Conservation (phyloP, 805 yeast genomes). For the Wickerhamomyces rabaulensis region DNA sequence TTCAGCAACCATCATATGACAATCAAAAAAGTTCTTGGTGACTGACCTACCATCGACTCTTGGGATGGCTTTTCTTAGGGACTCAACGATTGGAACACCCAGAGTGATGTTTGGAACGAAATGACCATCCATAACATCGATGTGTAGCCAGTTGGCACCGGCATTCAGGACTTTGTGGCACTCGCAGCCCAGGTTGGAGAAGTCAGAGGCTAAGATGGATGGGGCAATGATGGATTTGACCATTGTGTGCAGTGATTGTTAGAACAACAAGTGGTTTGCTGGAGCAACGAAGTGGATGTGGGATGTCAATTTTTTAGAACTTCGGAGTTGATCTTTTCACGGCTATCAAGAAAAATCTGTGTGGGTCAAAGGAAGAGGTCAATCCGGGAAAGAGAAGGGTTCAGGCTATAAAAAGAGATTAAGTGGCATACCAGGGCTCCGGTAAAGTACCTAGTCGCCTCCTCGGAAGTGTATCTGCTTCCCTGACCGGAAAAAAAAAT, state of each 20-base stretch:
- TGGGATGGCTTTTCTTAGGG: constrained; percentile 75
- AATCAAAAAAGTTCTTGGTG: constrained; percentile 66
- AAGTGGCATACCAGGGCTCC: no score
- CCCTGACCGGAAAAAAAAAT: neutral
- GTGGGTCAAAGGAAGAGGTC: no score
- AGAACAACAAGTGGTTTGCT: neutral
- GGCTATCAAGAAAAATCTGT: no score
- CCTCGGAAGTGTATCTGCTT: no score
- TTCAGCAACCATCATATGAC: constrained; percentile 95
- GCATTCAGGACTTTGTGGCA: constrained; percentile 74
- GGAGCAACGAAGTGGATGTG: no score
- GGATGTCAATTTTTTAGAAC: no score
- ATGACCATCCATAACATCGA: constrained; percentile 98
- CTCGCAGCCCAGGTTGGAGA: constrained; percentile 82
- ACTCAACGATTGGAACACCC: constrained; percentile 85
- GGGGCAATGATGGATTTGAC: constrained; percentile 88
- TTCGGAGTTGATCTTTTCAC: no score
- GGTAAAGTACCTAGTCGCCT: no score
- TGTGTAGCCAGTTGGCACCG: constrained; percentile 95
- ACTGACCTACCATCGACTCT: constrained; percentile 43
- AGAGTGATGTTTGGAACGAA: constrained; percentile 95
- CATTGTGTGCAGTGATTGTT: constrained; percentile 39
- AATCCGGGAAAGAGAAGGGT: no score
- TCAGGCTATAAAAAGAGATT: no score
- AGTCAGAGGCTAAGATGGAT: constrained; percentile 88